Percentiles rank a stretch among this genome's conserved stretches.
phyloP scores from a whole-genome alignment of 176 grass and related monocot genomes.

The Thalia dealbata region DNA sequence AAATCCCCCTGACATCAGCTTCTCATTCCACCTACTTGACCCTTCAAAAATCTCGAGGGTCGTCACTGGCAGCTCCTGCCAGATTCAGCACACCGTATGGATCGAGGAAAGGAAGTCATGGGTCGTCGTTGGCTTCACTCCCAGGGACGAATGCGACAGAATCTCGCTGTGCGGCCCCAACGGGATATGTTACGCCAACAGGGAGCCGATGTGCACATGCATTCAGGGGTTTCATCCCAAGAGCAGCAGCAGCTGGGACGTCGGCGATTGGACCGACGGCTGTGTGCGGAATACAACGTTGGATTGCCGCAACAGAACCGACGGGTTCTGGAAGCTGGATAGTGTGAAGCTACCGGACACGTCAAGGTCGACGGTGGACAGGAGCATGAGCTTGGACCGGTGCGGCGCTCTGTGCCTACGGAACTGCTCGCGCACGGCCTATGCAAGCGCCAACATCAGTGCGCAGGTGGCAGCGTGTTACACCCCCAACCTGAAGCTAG shows the following conservation, averaged over 20 bases:
- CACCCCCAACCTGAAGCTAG: neutral
- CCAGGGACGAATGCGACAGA: neutral
- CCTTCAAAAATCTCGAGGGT: neutral
- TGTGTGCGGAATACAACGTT: neutral
- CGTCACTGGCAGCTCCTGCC: neutral
- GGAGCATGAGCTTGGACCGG: neutral
- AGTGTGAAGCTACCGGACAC: neutral
- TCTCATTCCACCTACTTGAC: neutral
- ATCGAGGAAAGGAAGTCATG: neutral
- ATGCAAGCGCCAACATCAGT: conserved; percentile 4
- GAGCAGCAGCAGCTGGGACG: neutral
- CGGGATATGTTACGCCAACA: neutral
- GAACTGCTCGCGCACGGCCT: neutral
- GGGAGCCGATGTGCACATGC: neutral
- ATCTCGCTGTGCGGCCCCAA: neutral
- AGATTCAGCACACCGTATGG: neutral
- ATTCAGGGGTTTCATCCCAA: neutral
- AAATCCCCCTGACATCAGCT: neutral
- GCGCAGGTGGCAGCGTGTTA: neutral
- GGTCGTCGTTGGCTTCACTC: neutral
- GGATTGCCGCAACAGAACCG: conserved; percentile 7
- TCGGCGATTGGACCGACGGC: neutral
- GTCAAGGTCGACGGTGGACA: neutral
- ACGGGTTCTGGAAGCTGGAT: neutral
- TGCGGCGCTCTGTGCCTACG: neutral